A percentile compares a stretch with the other conserved stretches of the same genome.
Conservation (phyloP, 805 yeast genomes). For the Barnettozyma californica region DNA sequence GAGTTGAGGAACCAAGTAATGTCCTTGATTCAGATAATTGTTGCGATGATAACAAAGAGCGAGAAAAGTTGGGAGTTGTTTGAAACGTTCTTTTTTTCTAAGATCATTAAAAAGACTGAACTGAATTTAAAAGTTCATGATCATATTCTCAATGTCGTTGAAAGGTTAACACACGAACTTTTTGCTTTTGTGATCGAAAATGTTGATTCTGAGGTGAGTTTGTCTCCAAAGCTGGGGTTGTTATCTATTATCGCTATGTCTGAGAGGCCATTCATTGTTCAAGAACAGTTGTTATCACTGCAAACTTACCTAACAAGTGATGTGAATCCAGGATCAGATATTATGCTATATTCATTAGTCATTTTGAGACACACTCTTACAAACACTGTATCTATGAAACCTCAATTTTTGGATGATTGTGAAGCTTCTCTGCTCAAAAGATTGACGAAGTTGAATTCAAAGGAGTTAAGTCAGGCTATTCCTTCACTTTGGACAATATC, state of each 20-base stretch:
- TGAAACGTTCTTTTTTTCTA: constrained; percentile 42
- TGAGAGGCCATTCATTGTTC: constrained; percentile 48
- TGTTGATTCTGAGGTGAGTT: constrained; percentile 25
- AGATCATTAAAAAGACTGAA: constrained; percentile 31
- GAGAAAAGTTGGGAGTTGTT: constrained; percentile 40
- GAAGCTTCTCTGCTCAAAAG: constrained; percentile 48
- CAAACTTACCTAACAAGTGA: constrained; percentile 59
- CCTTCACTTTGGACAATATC: constrained; percentile 62
- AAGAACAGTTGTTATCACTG: constrained; percentile 61
- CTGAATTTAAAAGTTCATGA: constrained; percentile 16
- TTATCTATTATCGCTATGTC: constrained; percentile 53
- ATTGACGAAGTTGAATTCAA: constrained; percentile 53
- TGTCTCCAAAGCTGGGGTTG: constrained; percentile 40
- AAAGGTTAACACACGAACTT: constrained; percentile 30
- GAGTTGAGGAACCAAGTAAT: constrained; percentile 11
- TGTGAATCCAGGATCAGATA: constrained; percentile 35
- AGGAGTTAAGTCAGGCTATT: constrained; percentile 68
- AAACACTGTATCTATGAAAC: constrained; percentile 39
- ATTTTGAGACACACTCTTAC: constrained; percentile 49
- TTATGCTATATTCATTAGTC: constrained; percentile 46
- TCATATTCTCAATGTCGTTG: constrained; percentile 20
- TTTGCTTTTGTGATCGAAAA: constrained; percentile 34
- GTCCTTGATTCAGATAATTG: constrained; percentile 24
- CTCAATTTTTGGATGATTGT: constrained; percentile 43
- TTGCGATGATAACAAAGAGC: constrained; percentile 32